These are phyloP conservation scores for Trichoderma sp. DNA, from an alignment of 2,329 filamentous ascomycete species.

Conservation along the genomic window DNA sequence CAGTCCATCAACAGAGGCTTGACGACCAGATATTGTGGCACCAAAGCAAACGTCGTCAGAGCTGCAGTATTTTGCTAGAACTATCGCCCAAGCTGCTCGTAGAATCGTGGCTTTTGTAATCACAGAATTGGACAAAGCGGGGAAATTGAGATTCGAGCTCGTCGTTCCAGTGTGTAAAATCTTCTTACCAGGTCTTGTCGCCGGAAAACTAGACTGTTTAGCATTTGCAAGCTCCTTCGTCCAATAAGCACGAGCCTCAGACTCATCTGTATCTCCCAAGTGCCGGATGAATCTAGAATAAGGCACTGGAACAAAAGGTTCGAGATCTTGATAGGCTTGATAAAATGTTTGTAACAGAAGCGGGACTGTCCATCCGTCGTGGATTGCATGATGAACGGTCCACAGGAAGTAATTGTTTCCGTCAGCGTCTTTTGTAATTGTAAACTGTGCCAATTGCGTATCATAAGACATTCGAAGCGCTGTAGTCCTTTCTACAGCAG, in stretches of 20 bases:
- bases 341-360: slow-evolving; percentile 5
- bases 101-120: slow-evolving; percentile 11
- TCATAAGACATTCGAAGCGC: slow-evolving; percentile 1
- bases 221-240: slow-evolving; percentile 2
- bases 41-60: slow-evolving; percentile 24
- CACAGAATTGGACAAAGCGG: neutral
- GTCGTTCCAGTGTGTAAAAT: neutral
- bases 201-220: neutral
- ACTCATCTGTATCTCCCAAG: neutral
- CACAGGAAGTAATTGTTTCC: slow-evolving; percentile 2
- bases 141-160: neutral
- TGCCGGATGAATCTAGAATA: slow-evolving; percentile 8
- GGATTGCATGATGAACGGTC: slow-evolving; percentile 18
- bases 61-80: slow-evolving; percentile 9
- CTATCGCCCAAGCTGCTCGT: slow-evolving; percentile 21
- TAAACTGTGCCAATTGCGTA: neutral
- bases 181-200: neutral
- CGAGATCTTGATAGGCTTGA: neutral
- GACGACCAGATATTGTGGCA: slow-evolving; percentile 8
- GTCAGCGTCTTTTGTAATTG: neutral
- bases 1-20: slow-evolving; percentile 8
- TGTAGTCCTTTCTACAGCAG: neutral
- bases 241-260: slow-evolving; percentile 21
- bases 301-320: neutral
- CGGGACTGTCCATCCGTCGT: slow-evolving; percentile 13